Base-by-base conservation (phyloP, 331 rosid genomes). In the Rosa hybrid region DNA sequence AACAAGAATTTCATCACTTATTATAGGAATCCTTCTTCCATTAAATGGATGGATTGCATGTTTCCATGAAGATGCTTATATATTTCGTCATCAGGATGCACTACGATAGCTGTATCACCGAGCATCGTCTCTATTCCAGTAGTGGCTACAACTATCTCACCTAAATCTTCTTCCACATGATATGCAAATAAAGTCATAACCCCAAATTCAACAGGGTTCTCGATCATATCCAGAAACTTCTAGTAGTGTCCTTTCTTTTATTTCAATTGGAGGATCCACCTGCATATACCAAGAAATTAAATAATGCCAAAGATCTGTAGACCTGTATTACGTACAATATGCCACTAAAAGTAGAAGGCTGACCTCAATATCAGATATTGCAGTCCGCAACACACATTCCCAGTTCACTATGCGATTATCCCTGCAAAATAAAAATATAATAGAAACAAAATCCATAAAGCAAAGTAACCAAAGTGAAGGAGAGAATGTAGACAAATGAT, bases 341-440 rank as follows among this genome's bases (percentile, higher is more conserved):
- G 44, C 71, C 78, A 56, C 54, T 30, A 30, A 44, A 42, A 80
- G 53, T 34, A 83, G 23, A 72, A 41, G 46, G 75, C 85, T 68
- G 81, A 89, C 98, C 98, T 94, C 98, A 56, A 94, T 90, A 77
- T 94, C 98, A 83, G 98, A 94, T 86, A 94, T 87, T 71, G 98
- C 98, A 7, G 98, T 94, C 54, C 94, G 87, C 80, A 94, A 84
- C 44, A 89, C 91, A 86, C 94, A 91, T 85, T 92, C 98, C 98
- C 98, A 94, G 78, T 94, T 94, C 60, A 94, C 98, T 57, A 92
- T 83, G 63, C 98, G 97, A 60, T 86, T 72, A 85, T 91, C 98
- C 90, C 98, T 92, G 86, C 34, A 69, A 82, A 76, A 79, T 41
- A 73, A 72, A 59, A 81, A 30, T 30, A 30, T 30, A 76, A 57